Conservation (phyloP, 2,329 filamentous ascomycete species). For the Penicillium sumatraense region DNA sequence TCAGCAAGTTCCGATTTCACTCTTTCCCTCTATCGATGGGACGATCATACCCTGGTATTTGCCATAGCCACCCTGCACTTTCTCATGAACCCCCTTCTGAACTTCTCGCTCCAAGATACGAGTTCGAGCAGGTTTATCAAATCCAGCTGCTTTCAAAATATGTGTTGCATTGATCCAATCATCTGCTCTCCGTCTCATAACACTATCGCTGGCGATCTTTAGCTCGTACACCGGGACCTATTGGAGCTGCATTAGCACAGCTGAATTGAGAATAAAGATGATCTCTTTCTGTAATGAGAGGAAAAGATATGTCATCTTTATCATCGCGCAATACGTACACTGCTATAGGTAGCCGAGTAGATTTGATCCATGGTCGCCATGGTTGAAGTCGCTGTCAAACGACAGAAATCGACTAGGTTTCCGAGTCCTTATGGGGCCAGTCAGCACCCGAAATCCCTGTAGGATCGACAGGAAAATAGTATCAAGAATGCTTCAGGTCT, state of each 20-base stretch:
- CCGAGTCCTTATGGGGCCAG: conserved; percentile 25
- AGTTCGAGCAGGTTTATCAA: conserved; percentile 94
- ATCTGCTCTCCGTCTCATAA: conserved; percentile 91
- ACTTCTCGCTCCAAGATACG: conserved; percentile 95
- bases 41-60: conserved; percentile 83
- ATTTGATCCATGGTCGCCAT: conserved; percentile 51
- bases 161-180: conserved; percentile 99
- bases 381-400: conserved; percentile 28
- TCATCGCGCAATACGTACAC: conserved; percentile 47
- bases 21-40: neutral
- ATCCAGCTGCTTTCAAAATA: conserved; percentile 94
- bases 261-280: neutral
- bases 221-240: conserved; percentile 95
- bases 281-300: neutral
- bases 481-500: conserved; percentile 14
- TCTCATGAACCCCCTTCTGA: conserved; percentile 94
- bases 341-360: conserved; percentile 70
- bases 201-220: conserved; percentile 85
- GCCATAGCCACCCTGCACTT: conserved; percentile 96
- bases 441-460: conserved; percentile 13
- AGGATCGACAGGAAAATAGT: conserved; percentile 17
- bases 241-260: conserved; percentile 8
- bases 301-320: neutral
- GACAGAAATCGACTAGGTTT: conserved; percentile 27
- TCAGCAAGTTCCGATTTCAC: conserved; percentile 9